Evolutionary conservation across 768 basidiomycete species (phyloP), one percentile per base, ranked within the genome.

Genomic region (Cystoderma amianthinum): DNA sequence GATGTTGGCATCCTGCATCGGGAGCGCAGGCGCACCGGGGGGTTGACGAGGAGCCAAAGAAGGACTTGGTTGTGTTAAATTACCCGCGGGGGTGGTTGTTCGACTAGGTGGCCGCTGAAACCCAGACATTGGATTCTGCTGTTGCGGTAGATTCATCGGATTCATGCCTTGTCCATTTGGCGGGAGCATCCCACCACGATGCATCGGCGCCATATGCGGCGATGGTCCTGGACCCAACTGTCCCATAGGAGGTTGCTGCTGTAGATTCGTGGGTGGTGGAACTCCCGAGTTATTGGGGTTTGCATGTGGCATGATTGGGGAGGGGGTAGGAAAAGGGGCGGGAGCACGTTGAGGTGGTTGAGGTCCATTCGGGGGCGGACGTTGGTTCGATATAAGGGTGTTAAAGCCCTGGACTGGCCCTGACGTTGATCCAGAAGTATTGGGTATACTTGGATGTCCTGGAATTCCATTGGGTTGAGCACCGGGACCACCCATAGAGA

Each of bases 1-100:
- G 38, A 76, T 43, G 18, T 34, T 42, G 21, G 47, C 48, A 21
- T 44, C 48, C 43, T 46, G 33, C 9, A 9, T 16, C 6, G 34
- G 17, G 9, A 9, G 12, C 12, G 17, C 9, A 17, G n/a, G n/a
- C 50, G 56, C 49, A 17, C 55, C 56, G 21, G 72, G 68, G 0
- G 71, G 63, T 46, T 71, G 69, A 4, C 79, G 70, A 23, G 64
- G 45, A 3, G 67, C 58, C 48, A 84, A 32, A 3, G 77, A 78
- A 4, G 84, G 82, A 50, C 82, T 85, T 1, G 56, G 74, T 2
- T 77, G 73, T 42, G 71, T 63, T 57, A 74, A 68, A 24, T 54
- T 60, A 5, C 64, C 59, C 12, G 59, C 65, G 0, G 80, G 78
- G 0, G 77, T 71, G 3, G 58, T 72, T 28, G 82, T 71, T 30